Conservation (phyloP, 1,139 yeast species). For the Protomyces lactucae-debilis region DNA sequence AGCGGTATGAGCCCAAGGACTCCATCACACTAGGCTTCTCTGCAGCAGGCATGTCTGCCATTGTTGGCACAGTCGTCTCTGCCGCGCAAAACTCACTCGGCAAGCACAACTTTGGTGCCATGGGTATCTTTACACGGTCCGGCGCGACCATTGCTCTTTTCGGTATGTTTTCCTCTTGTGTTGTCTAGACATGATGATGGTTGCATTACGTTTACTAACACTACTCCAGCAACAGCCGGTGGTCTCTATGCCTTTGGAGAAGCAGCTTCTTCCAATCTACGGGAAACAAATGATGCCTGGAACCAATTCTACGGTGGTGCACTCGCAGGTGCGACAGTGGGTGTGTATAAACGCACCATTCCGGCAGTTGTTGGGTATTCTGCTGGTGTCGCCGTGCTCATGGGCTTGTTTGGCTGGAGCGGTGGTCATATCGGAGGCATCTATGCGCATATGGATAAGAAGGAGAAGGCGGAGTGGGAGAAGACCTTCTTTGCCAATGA, state of each 20-base stretch:
- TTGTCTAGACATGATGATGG: neutral
- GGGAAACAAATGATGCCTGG: conserved; percentile 46
- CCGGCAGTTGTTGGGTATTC: conserved; percentile 48
- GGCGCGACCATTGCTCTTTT: conserved; percentile 34
- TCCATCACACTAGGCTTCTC: conserved; percentile 45
- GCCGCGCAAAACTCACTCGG: conserved; percentile 42
- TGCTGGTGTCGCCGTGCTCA: conserved; percentile 40
- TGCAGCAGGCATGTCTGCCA: conserved; percentile 43
- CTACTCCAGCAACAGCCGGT: conserved; percentile 38
- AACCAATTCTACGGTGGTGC: conserved; percentile 51
- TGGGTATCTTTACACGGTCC: conserved; percentile 37
- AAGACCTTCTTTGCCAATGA: conserved; percentile 23
- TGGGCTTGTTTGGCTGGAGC: conserved; percentile 38
- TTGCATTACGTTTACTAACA: neutral
- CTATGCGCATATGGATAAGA: conserved; percentile 16
- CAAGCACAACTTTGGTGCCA: conserved; percentile 34
- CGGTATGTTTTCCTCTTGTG: neutral
- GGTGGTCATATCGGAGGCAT: conserved; percentile 27
- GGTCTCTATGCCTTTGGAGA: conserved; percentile 44
- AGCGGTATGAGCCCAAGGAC: conserved; percentile 36
- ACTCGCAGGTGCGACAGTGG: conserved; percentile 48
- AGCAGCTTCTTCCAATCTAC: conserved; percentile 44
- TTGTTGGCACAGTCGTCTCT: conserved; percentile 43
- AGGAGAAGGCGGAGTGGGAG: conserved; percentile 12
- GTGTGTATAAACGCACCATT: conserved; percentile 41